Conservation (phyloP, 306 rosid genomes). For the Prunus salicina region DNA sequence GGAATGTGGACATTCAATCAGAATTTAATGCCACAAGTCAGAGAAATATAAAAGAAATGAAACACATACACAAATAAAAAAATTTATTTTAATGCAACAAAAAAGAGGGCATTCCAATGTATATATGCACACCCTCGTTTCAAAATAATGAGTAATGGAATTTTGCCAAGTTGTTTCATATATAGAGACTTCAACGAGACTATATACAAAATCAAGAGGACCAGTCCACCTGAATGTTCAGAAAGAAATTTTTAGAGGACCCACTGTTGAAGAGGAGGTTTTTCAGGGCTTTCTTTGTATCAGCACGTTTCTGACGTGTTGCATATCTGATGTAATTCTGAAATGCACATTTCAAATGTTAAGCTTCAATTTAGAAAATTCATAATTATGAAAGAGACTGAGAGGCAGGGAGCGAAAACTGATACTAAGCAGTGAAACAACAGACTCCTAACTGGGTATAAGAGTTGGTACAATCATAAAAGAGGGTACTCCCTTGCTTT, state of each 20-base stretch:
- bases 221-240: conserved; percentile 26
- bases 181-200: not conserved
- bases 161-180: not conserved
- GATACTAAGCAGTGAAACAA: no score
- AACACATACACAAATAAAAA: not conserved
- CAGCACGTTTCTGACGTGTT: conserved; percentile 77
- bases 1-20: not conserved
- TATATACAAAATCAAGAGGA: not conserved
- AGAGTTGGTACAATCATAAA: no score
- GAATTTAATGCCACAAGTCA: not conserved
- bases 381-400: no score
- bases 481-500: not conserved
- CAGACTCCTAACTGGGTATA: no score
- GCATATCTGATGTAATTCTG: conserved; percentile 62
- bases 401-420: no score
- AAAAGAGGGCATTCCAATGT: conserved; percentile 13
- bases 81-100: not conserved
- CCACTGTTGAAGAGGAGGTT: conserved; percentile 67
- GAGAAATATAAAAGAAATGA: not conserved
- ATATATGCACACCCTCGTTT: not conserved
- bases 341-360: conserved; percentile 30
- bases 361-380: not conserved
- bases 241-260: conserved; percentile 40
- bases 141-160: not conserved
- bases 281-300: conserved; percentile 82